Evolutionary conservation across 2,329 filamentous ascomycete genomes (phyloP).

Genomic region (Trichoderma arundinaceum): DNA sequence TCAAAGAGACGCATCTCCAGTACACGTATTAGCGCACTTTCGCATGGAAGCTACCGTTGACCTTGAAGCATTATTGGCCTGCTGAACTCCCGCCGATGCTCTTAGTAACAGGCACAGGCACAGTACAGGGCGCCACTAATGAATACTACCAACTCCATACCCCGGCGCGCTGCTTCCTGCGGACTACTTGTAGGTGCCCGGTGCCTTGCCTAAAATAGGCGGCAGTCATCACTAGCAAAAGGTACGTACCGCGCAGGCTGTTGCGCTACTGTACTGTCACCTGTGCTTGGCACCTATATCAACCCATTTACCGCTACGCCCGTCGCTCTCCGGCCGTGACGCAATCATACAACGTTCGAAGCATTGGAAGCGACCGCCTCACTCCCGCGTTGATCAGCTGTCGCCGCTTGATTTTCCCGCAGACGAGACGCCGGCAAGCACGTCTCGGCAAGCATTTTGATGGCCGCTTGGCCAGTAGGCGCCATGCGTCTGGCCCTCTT

Average conservation of each 20-base stretch:
- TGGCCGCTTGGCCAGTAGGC: conserved; percentile 19
- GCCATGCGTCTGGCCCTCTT: conserved; percentile 34
- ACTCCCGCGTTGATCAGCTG: background rate
- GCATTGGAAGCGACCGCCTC: background rate
- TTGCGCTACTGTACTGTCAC: background rate
- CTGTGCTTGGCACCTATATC: conserved; percentile 7
- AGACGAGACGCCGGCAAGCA: conserved; percentile 9
- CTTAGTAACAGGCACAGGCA: too few relatives aligned
- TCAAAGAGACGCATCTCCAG: too few relatives aligned
- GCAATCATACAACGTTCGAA: conserved; percentile 21
- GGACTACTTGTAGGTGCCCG: conserved; percentile 4
- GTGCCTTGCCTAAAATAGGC: conserved; percentile 23
- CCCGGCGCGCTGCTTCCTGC: background rate
- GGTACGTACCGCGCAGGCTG: background rate
- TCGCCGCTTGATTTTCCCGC: too few relatives aligned
- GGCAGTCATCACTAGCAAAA: background rate
- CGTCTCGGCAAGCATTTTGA: conserved; percentile 6
- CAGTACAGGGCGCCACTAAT: background rate
- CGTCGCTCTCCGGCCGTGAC: conserved; percentile 26
- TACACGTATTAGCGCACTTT: too few relatives aligned
- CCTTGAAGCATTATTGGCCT: too few relatives aligned
- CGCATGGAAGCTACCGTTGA: too few relatives aligned
- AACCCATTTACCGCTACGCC: conserved; percentile 16
- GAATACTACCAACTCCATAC: background rate
- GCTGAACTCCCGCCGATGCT: too few relatives aligned